Evolutionary conservation across 768 basidiomycete genomes (phyloP).

Genomic region (Suillus weaverae): DNA sequence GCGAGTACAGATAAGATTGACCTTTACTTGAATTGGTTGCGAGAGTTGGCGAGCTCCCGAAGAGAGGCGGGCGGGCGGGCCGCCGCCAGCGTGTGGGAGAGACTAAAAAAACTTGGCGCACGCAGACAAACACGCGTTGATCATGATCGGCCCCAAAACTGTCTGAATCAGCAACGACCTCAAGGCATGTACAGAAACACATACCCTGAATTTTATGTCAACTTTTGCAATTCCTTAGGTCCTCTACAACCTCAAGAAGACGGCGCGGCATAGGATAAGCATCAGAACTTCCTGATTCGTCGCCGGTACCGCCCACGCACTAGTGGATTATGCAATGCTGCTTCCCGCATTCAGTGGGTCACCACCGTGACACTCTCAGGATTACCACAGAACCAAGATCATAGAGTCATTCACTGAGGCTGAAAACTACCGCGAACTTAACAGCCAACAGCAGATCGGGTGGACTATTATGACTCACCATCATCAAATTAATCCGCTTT

Average conservation of each 20-base stretch:
- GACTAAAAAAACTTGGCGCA: neutral
- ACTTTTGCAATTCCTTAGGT: conserved; percentile 14
- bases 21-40: no score
- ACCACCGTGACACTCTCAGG: no score
- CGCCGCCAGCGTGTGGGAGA: no score
- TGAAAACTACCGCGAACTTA: no score
- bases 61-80: no score
- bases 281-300: neutral
- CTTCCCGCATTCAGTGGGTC: neutral
- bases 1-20: conserved; percentile 1
- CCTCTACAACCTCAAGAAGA: neutral
- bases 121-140: conserved; percentile 10
- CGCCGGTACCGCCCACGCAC: neutral
- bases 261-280: neutral
- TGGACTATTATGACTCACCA: neutral
- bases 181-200: conserved; percentile 12
- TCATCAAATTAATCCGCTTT: neutral
- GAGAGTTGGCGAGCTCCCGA: neutral
- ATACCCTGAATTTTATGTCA: conserved; percentile 29
- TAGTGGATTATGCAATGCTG: neutral
- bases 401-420: no score
- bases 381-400: conserved; percentile 1
- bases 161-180: conserved; percentile 28
- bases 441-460: neutral
- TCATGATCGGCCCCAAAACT: conserved; percentile 31